Percentiles rank a stretch among this genome's conserved stretches.
phyloP scores from a whole-genome alignment of 192 early-diverging fungal genomes.

The Cladochytrium replicatum region DNA sequence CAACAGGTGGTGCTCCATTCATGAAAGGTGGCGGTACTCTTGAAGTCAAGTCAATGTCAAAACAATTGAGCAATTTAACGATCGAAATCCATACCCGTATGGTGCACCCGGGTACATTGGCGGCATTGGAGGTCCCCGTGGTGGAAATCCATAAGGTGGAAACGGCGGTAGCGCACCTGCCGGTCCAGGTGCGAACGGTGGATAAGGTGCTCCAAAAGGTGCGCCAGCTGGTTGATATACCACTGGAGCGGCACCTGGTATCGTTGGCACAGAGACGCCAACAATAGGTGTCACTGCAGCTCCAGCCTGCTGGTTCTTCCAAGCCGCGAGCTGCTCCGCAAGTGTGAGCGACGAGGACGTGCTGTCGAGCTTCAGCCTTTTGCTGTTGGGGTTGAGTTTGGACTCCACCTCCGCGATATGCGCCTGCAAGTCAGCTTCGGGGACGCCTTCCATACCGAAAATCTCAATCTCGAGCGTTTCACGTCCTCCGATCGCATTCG shows the following conservation, averaged over 20 bases:
- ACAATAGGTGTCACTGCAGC: no score
- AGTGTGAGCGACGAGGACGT: constrained; percentile 17
- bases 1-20: constrained; percentile 10
- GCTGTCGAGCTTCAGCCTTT: constrained; percentile 12
- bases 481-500: constrained; percentile 74
- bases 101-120: constrained; percentile 5
- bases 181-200: neutral
- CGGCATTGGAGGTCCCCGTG: constrained; percentile 7
- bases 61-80: no score
- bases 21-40: constrained; percentile 6
- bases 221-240: constrained; percentile 7
- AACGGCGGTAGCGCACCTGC: neutral
- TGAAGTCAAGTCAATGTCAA: neutral
- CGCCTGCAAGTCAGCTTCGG: constrained; percentile 62
- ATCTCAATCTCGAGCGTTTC: constrained; percentile 85
- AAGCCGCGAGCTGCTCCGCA: constrained; percentile 28
- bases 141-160: constrained; percentile 10
- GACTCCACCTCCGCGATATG: constrained; percentile 40
- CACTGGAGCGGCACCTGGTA: no score
- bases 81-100: no score
- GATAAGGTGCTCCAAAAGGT: neutral
- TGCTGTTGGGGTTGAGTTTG: constrained; percentile 1
- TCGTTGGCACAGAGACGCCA: no score
- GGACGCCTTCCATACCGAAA: constrained; percentile 90
- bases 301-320: constrained; percentile 26